Evolutionary conservation across 306 rosid species (phyloP), one percentile per base, ranked within the genome.

Genomic region (Echinosophora koreensis): DNA sequence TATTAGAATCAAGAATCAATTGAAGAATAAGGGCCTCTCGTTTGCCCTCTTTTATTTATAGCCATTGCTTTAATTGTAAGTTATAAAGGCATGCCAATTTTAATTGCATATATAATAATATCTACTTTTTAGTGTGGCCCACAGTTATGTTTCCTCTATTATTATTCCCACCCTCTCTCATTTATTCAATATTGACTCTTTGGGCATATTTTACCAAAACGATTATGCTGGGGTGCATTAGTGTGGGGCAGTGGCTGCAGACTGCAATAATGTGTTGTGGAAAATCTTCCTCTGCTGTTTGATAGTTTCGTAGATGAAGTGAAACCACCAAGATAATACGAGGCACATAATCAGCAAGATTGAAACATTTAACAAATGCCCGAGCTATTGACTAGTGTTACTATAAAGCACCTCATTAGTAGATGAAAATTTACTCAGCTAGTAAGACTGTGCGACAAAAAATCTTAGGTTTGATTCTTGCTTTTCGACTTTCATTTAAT

Each of bases 11-110:
- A 69, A 14, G 42, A 54, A 78, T 68, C 65, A 46, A 16, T 38
- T 55, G 63, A 63, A 3, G 82, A 85, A 79, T 78, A 78, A 79
- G 74, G 67, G 57, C 15, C 5, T 14, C 14, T 15, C 17, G 42
- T 30, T 39, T 38, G 58, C 74, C 78, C 60, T 63, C 28, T 67
- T 66, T 41, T 34, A 27, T 58, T 62, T 75, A 75, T 38, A 49
- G 28, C 63, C 59, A 59, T 56, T 8, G 65, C 59, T 63, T 22
- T 46, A 68, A 64, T 69, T 82, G 69, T 82, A 59, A 73, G 39
- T 69, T 85, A 69, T 79, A 52, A 69, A 72, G 76, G 64, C 38
- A 47, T 74, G 50, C 9, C 70, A 38, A 47, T 18, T 49, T 34
- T 37, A 57, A 12, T 50, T 22, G 3, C 69, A 9, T 54, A 9